Conservation (phyloP, 148 eudicot species). For the Spergularia bocconei region DNA sequence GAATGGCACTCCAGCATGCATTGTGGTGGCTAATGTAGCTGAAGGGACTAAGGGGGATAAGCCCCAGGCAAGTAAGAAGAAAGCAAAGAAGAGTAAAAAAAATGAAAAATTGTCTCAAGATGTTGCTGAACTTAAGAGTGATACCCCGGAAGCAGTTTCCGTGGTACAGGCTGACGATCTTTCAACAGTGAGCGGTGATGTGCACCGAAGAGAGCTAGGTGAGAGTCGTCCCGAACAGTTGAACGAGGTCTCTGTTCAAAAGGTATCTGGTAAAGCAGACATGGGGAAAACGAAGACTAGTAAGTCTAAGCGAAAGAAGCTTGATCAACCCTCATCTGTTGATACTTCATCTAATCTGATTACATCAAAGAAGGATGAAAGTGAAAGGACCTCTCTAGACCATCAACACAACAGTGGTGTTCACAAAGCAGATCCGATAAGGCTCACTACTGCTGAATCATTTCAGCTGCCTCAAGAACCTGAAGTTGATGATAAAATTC, state of each 20-base stretch:
- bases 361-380: constrained; percentile 24
- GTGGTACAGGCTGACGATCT: constrained; percentile 13
- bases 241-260: background rate
- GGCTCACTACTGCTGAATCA: constrained; percentile 15
- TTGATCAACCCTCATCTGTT: constrained; percentile 27
- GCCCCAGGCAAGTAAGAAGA: constrained; percentile 16
- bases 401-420: constrained; percentile 23
- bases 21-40: background rate
- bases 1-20: background rate
- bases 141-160: background rate
- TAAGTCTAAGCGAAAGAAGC: constrained; percentile 16
- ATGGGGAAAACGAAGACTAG: constrained; percentile 7
- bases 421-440: background rate
- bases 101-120: background rate
- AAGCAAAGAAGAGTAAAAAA: constrained; percentile 6
- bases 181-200: background rate
- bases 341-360: constrained; percentile 23
- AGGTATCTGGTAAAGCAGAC: background rate
- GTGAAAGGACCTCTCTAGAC: constrained; percentile 27
- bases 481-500: constrained; percentile 19
- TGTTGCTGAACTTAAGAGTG: background rate
- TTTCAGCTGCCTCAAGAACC: constrained; percentile 26
- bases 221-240: constrained; percentile 3
- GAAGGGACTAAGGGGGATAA: constrained; percentile 15
- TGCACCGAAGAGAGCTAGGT: background rate